Conservation (phyloP, 176 grass and related monocot species). For the Tillandsia fasciculata region DNA sequence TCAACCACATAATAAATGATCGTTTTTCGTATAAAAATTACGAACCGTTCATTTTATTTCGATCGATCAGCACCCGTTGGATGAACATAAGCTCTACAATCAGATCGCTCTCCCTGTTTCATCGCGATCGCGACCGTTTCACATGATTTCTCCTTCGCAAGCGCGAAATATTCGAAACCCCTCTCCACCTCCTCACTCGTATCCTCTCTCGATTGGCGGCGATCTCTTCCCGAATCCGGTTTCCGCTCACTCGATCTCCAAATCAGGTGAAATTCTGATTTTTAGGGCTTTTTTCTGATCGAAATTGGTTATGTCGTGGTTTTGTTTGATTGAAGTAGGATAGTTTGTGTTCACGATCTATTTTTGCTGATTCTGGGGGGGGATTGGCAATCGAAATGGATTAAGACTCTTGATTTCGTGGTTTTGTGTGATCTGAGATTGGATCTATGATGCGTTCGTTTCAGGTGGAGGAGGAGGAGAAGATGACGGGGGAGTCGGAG, state of each 20-base stretch:
- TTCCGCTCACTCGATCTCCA: neutral
- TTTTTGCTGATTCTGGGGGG: neutral
- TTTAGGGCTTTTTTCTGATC: neutral
- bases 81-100: no score
- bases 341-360: neutral
- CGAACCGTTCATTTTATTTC: no score
- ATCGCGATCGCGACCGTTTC: no score
- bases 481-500: conserved; percentile 11
- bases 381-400: neutral
- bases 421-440: neutral
- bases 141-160: neutral
- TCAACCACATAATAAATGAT: no score
- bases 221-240: neutral
- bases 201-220: neutral
- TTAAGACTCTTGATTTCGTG: neutral
- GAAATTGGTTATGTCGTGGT: neutral
- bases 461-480: neutral
- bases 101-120: no score
- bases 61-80: no score
- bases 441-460: neutral
- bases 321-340: neutral
- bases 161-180: neutral
- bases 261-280: neutral
- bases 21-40: no score
- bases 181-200: neutral